A percentile compares a stretch with the other conserved stretches of the same genome.
phyloP scores from a whole-genome alignment of 2,329 filamentous ascomycete species.

The Pseudocercospora eumusae region DNA sequence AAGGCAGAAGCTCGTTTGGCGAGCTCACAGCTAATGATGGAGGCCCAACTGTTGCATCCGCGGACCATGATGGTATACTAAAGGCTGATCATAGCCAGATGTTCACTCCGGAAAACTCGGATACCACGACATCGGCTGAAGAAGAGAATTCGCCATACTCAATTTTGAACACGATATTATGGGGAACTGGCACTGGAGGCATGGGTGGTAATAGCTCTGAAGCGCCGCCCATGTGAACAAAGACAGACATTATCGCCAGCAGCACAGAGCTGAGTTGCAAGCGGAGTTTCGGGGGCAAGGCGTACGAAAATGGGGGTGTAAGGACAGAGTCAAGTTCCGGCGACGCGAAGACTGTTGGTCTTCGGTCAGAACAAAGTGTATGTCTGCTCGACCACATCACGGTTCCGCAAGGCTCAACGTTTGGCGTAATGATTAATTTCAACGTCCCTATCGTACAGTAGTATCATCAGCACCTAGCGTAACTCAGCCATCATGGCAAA shows the following conservation, averaged over 20 bases:
- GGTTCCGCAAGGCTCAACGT: background rate
- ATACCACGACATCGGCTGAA: slow-evolving; percentile 32
- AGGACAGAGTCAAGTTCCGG: background rate
- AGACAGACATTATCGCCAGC: background rate
- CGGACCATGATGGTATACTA: slow-evolving; percentile 22
- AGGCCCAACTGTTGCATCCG: slow-evolving; percentile 15
- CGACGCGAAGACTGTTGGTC: background rate
- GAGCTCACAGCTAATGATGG: slow-evolving; percentile 17
- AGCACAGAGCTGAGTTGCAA: background rate
- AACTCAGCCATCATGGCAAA: background rate
- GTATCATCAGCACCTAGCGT: too few relatives aligned
- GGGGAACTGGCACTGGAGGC: slow-evolving; percentile 25
- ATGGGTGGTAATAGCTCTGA: slow-evolving; percentile 4
- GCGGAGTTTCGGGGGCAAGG: background rate
- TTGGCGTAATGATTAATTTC: background rate
- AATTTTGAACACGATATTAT: slow-evolving; percentile 52
- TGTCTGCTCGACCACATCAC: background rate
- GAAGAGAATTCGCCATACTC: slow-evolving; percentile 51
- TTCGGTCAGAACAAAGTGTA: background rate
- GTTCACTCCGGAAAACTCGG: slow-evolving; percentile 35
- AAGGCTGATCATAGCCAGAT: slow-evolving; percentile 32
- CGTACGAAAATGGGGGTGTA: background rate
- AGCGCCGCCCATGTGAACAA: slow-evolving; percentile 1
- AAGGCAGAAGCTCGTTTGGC: slow-evolving; percentile 16
- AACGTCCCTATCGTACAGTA: too few relatives aligned